Conservation (phyloP, 2,329 filamentous ascomycete genomes). For the Fonsecaea pedrosoi region DNA sequence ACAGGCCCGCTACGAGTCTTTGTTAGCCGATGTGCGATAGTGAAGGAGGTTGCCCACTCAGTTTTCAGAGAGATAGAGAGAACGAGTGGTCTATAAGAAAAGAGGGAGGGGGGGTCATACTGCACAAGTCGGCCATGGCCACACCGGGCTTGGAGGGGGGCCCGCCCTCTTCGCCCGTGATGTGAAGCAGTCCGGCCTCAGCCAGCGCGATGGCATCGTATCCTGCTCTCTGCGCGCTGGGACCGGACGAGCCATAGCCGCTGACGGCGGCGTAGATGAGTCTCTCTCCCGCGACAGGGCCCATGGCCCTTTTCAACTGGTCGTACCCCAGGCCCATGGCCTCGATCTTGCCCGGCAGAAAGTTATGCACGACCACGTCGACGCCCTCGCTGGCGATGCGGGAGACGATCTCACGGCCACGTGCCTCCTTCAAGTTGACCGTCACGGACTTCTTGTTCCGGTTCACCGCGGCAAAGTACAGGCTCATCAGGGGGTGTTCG, state of each 20-base stretch:
- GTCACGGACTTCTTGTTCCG: constrained; percentile 37
- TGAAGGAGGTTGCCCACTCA: not conserved
- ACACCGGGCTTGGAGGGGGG: constrained; percentile 37
- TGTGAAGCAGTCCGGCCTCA: constrained; percentile 37
- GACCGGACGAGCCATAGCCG: constrained; percentile 59
- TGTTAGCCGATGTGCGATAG: not conserved
- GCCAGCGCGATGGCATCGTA: constrained; percentile 39
- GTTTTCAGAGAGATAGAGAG: not conserved
- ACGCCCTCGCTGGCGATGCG: constrained; percentile 18
- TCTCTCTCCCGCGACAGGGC: constrained; percentile 43
- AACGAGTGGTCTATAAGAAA: not conserved
- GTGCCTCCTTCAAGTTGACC: constrained; percentile 30
- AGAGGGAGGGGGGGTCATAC: not conserved
- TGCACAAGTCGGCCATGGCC: constrained; percentile 38
- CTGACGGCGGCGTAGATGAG: constrained; percentile 61
- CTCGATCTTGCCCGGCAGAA: constrained; percentile 53
- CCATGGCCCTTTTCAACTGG: constrained; percentile 43
- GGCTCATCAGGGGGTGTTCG: constrained; percentile 44
- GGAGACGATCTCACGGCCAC: constrained; percentile 28
- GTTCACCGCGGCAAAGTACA: constrained; percentile 40
- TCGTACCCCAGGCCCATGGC: constrained; percentile 52
- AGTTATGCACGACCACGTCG: constrained; percentile 38
- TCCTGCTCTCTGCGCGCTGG: constrained; percentile 40
- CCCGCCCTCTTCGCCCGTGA: constrained; percentile 33
- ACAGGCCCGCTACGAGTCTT: constrained; percentile 27